Evolutionary conservation across 192 early-diverging fungal genomes (phyloP).

Genomic region (Backusella circina): DNA sequence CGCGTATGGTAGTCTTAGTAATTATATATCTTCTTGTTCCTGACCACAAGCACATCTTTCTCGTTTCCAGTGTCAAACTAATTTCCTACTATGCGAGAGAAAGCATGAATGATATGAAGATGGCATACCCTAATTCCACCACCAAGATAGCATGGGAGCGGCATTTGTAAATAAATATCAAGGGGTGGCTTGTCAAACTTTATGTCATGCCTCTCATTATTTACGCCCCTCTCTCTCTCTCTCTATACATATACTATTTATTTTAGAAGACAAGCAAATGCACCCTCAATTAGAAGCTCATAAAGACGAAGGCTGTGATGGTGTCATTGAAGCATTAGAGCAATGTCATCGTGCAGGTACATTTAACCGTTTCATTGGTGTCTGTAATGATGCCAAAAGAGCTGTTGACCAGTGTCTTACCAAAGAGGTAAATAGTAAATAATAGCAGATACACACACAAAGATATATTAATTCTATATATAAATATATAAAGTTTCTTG

Average conservation of each 20-base stretch:
- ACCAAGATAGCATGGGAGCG: background rate
- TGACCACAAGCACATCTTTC: too few species aligned
- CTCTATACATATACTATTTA: background rate
- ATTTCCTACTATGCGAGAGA: too few species aligned
- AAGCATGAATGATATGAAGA: too few species aligned
- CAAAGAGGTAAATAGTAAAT: slow-evolving; percentile 38
- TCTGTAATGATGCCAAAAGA: slow-evolving; percentile 46
- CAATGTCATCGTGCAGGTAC: slow-evolving; percentile 46
- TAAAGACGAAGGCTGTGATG: slow-evolving; percentile 44
- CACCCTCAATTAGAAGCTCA: slow-evolving; percentile 38
- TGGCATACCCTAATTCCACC: too few species aligned
- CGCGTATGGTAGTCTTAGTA: too few species aligned
- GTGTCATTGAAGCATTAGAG: slow-evolving; percentile 50
- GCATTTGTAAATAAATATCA: background rate
- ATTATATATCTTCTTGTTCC: too few species aligned
- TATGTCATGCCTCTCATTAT: background rate
- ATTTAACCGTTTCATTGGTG: slow-evolving; percentile 48
- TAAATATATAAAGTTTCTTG: slow-evolving; percentile 36
- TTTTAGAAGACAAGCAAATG: slow-evolving; percentile 17
- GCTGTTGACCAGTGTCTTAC: slow-evolving; percentile 51
- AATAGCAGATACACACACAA: background rate
- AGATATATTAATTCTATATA: background rate
- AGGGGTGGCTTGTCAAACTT: slow-evolving; percentile 3
- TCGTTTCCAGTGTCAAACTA: too few species aligned
- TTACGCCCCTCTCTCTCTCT: background rate